These are phyloP conservation scores for Mycena polygramma DNA, from an alignment of 768 basidiomycete species.

Conservation along the genomic window DNA sequence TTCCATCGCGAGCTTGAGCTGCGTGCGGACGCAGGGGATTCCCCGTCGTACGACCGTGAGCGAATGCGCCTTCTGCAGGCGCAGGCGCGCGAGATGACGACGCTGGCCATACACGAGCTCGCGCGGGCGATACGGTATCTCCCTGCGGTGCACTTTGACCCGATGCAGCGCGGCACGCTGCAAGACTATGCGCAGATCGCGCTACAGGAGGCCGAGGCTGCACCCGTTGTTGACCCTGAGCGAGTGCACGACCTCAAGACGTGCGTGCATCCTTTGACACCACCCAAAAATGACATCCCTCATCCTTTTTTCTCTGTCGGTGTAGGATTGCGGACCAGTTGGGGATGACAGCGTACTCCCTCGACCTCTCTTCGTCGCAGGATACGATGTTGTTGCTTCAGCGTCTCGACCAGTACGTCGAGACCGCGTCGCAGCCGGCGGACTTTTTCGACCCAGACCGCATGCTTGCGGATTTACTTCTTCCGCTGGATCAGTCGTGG, in stretches of 20 bases:
- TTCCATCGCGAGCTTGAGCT: not conserved
- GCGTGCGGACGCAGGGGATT: not conserved
- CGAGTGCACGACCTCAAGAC: not conserved
- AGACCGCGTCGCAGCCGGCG: not conserved
- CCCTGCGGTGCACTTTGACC: not conserved
- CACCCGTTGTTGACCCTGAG: not conserved
- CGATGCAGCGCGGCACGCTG: not conserved
- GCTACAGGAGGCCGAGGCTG: not conserved
- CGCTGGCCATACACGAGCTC: not conserved
- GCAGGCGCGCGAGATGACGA: not conserved
- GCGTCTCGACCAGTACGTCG: not conserved
- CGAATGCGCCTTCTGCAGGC: not conserved
- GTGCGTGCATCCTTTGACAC: not conserved
- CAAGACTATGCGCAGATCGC: not conserved
- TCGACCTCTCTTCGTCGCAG: not conserved
- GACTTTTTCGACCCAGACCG: not conserved
- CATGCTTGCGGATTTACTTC: not conserved
- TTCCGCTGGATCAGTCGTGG: not conserved
- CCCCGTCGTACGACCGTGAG: not conserved
- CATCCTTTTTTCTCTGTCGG: not conserved
- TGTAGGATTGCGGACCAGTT: not conserved
- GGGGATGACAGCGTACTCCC: not conserved
- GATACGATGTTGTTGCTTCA: not conserved
- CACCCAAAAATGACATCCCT: not conserved
- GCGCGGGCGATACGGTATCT: not conserved